These are phyloP conservation scores for Vaccinium macrocarpon DNA, from an alignment of 148 eudicot genomes.

Conservation along the genomic window DNA sequence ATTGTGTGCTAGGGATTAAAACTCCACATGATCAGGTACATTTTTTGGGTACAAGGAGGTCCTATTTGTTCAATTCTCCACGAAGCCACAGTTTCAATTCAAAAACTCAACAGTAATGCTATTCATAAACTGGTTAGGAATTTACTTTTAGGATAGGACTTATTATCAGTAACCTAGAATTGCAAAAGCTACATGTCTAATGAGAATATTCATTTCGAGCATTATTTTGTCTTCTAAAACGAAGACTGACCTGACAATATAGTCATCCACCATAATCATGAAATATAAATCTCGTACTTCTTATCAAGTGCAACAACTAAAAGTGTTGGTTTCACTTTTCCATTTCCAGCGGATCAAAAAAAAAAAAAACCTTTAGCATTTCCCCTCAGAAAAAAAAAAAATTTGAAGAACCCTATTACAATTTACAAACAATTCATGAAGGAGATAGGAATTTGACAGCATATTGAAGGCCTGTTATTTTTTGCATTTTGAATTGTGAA, in stretches of 20 bases:
- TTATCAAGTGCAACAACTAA: not conserved
- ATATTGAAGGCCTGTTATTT: not conserved
- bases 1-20: not conserved
- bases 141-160: no score
- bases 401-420: not conserved
- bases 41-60: not conserved
- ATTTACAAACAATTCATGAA: slow-evolving; percentile 9
- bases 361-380: not conserved
- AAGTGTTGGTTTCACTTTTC: not conserved
- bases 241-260: not conserved
- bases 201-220: not conserved
- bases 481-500: no score
- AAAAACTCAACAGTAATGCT: not conserved
- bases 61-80: not conserved
- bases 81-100: not conserved
- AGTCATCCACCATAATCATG: not conserved
- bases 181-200: not conserved
- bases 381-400: not conserved
- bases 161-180: no score
- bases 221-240: not conserved
- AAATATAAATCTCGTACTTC: not conserved
- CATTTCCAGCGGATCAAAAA: not conserved
- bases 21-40: not conserved
- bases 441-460: slow-evolving; percentile 34
- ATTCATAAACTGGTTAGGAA: not conserved